Base-by-base conservation (phyloP, 2,329 filamentous ascomycete genomes). In the Ascomycota sp. region DNA sequence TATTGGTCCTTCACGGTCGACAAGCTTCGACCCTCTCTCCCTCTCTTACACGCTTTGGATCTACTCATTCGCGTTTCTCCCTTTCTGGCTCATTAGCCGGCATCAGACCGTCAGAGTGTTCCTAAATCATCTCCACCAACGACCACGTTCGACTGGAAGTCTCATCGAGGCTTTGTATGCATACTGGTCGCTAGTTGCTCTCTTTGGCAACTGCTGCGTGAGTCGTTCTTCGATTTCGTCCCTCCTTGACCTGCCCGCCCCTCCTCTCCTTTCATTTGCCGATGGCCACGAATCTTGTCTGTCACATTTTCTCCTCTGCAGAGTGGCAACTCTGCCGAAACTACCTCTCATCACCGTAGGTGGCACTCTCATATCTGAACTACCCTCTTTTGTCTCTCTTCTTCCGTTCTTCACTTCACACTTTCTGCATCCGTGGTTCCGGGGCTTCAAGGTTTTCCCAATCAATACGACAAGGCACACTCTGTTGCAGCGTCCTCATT, bases 121-220 rank as follows among this genome's bases (percentile, higher is more conserved):
- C 32, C 34, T 36, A 33, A 30, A 32, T 35, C 26, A 20, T 20
- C 33, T 25, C 30, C 27, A 26, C 28, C 32, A 29, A 31, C 31
- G 31, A 20, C 21, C 28, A 12, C n/a, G 33, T 33, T 28, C 23
- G 36, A 28, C 43, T 46, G 38, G 38, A 38, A 38, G 37, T 32
- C 39, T 36, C 23, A 27, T 30, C 31, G 33, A 36, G 40, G 35
- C 33, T 42, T 47, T 55, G 43, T 56, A 57, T 55, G 48, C 37
- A 45, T 57, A 56, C 42, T 39, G 33, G 33, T 49, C 45, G 45
- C 44, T 45, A 42, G 46, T 50, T 46, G 43, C 43, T 46, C 32
- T 40, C 35, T 30, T 35, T 38, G 39, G 35, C 38, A 38, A 32
- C 37, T 43, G 37, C 40, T 41, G 33, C 38, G 48, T 51, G 42